These are phyloP conservation scores for Glomus cerebriforme DNA, from an alignment of 192 early-diverging fungal genomes.

Conservation along the genomic window DNA sequence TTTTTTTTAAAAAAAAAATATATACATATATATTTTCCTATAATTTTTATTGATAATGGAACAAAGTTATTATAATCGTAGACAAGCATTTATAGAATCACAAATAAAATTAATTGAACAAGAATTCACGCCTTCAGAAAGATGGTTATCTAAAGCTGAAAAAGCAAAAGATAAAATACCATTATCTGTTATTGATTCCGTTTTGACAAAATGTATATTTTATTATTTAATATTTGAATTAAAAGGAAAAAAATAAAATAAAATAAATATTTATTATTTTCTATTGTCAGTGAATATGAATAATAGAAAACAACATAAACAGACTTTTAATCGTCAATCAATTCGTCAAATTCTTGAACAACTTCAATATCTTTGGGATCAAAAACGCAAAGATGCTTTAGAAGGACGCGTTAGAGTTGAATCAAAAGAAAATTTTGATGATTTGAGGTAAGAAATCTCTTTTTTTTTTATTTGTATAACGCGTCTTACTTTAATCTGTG, in stretches of 20 bases:
- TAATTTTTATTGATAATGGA: background rate
- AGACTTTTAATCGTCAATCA: conserved; percentile 14
- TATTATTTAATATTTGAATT: no score
- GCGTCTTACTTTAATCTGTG: background rate
- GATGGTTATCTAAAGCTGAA: conserved; percentile 6
- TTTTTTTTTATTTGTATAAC: background rate
- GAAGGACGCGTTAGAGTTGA: conserved; percentile 19
- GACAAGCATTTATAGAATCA: conserved; percentile 19
- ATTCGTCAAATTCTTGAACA: conserved; percentile 28
- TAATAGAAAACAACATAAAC: conserved; percentile 19
- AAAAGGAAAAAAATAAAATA: no score
- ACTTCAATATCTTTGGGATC: conserved; percentile 6
- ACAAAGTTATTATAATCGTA: conserved; percentile 18
- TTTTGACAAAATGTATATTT: conserved; percentile 12
- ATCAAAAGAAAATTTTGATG: background rate
- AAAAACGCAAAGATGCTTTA: conserved; percentile 17
- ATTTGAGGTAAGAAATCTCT: background rate
- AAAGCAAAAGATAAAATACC: background rate
- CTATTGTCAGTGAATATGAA: background rate
- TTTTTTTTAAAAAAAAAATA: no score
- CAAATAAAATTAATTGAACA: conserved; percentile 20
- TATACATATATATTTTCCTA: no score
- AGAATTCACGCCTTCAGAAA: conserved; percentile 5
- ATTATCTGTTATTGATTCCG: background rate
- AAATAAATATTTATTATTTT: background rate